Percentiles rank a stretch among this genome's conserved stretches.
Conservation (phyloP, 257 asterid genomes). For the Solanum sejunctum region DNA sequence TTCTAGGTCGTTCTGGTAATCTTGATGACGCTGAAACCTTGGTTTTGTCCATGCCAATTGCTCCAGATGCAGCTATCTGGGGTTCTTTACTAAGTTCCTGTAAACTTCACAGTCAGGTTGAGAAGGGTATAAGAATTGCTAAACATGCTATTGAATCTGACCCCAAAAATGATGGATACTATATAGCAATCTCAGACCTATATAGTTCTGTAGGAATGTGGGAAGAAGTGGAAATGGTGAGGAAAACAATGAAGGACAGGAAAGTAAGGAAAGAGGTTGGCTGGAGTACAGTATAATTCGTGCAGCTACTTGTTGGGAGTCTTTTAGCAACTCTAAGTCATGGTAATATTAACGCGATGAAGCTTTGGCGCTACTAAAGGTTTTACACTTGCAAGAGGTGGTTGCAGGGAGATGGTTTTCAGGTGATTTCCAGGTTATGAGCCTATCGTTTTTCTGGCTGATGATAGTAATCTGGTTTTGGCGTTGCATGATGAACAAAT, state of each 20-base stretch:
- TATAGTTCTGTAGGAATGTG: constrained; percentile 60
- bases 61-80: constrained; percentile 67
- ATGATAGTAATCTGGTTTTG: not conserved
- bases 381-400: not conserved
- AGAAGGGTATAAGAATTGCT: constrained; percentile 64
- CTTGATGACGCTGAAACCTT: constrained; percentile 56
- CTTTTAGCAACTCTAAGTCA: not conserved
- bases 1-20: constrained; percentile 51
- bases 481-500: not conserved
- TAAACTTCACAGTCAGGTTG: constrained; percentile 41
- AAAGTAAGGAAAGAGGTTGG: constrained; percentile 58
- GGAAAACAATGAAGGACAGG: constrained; percentile 41
- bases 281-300: constrained; percentile 50
- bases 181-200: constrained; percentile 45
- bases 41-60: constrained; percentile 51
- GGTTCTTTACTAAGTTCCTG: constrained; percentile 69
- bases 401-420: not conserved
- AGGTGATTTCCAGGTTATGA: not conserved
- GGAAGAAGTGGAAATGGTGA: constrained; percentile 54
- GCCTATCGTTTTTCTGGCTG: not conserved
- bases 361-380: not conserved
- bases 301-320: not conserved
- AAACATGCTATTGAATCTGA: constrained; percentile 61
- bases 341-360: not conserved
- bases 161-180: constrained; percentile 75